These are phyloP conservation scores for Salix caprea DNA, from an alignment of 345 rosid species.

Conservation along the genomic window DNA sequence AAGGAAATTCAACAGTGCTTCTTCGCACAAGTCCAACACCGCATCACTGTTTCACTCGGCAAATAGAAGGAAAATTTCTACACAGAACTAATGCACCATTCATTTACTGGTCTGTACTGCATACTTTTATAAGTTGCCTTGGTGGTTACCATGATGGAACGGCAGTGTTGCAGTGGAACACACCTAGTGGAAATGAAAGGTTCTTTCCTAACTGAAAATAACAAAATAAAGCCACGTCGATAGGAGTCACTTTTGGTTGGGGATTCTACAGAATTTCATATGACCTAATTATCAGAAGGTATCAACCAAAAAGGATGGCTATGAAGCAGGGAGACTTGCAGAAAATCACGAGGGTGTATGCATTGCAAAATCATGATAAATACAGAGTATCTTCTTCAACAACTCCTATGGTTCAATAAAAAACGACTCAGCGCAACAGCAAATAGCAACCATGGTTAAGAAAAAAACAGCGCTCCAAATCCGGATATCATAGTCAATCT, in stretches of 20 bases:
- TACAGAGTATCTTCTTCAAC: too few species aligned
- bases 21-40: neutral
- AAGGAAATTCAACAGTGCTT: too few species aligned
- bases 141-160: neutral
- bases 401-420: neutral
- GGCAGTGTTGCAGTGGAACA: neutral
- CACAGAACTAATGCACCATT: neutral
- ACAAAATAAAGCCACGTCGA: too few species aligned
- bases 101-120: neutral
- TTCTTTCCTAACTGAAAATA: too few species aligned
- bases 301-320: neutral
- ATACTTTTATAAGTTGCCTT: neutral
- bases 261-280: neutral
- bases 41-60: neutral
- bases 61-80: neutral
- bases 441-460: neutral
- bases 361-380: neutral
- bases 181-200: too few species aligned
- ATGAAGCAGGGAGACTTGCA: neutral
- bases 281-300: neutral
- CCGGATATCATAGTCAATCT: neutral
- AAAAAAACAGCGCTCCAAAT: neutral
- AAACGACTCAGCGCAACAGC: neutral
- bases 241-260: neutral
- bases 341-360: neutral